Evolutionary conservation across 1,284 basidiomycete genomes (phyloP).

Genomic region (Heterobasidion annosum): DNA sequence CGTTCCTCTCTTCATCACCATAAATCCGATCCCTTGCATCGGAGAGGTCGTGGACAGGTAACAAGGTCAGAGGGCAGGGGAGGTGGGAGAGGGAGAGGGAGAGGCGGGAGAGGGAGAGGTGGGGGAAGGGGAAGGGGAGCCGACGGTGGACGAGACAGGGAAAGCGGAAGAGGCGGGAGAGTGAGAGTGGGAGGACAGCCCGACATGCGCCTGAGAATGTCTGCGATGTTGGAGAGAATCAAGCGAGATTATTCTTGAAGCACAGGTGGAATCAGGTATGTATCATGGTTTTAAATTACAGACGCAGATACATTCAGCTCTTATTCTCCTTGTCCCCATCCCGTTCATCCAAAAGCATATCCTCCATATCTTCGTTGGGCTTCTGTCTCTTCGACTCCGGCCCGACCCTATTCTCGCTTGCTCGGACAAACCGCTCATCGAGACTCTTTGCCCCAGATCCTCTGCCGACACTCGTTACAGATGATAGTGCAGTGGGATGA

Average conservation of each 20-base stretch:
- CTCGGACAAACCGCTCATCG: conserved; percentile 58
- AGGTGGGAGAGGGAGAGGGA: neutral
- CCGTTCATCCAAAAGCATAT: conserved; percentile 37
- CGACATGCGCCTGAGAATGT: conserved; percentile 74
- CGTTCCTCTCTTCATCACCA: conserved; percentile 44
- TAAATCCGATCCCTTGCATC: conserved; percentile 37
- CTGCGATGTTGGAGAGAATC: conserved; percentile 69
- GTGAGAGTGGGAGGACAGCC: conserved; percentile 43
- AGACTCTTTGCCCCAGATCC: conserved; percentile 48
- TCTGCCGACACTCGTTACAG: conserved; percentile 44
- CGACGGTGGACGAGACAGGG: conserved; percentile 1
- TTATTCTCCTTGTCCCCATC: conserved; percentile 54
- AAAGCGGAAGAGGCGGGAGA: conserved; percentile 6
- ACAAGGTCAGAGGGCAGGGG: too few species aligned
- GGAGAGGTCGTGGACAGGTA: conserved; percentile 3
- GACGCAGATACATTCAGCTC: conserved; percentile 11
- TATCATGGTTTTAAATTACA: conserved; percentile 1
- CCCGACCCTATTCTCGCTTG: conserved; percentile 18
- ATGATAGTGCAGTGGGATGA: conserved; percentile 58
- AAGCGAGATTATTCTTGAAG: conserved; percentile 43
- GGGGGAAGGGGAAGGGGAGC: conserved; percentile 11
- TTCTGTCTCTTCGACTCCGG: conserved; percentile 10
- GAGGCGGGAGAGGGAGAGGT: neutral
- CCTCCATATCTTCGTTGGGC: conserved; percentile 15
- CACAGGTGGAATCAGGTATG: conserved; percentile 3